Percentiles rank a stretch among this genome's conserved stretches.
phyloP scores from a whole-genome alignment of 2,329 filamentous ascomycete species.

The Daldinia sp. region DNA sequence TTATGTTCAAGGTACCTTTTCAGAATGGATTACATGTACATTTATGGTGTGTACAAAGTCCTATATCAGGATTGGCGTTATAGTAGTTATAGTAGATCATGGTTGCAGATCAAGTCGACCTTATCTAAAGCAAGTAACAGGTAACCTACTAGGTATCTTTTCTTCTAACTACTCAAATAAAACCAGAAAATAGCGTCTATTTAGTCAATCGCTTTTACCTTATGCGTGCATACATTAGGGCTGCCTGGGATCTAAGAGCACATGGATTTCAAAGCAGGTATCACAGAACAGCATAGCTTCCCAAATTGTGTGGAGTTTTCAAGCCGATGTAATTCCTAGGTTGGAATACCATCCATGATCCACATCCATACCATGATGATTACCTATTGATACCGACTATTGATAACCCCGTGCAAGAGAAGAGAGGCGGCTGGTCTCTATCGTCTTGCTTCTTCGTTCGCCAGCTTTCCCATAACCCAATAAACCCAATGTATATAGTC shows the following conservation, averaged over 20 bases:
- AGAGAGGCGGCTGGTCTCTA: constrained; percentile 2
- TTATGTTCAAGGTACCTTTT: not conserved
- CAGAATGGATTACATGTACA: too few relatives aligned
- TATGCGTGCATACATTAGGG: not conserved
- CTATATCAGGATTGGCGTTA: not conserved
- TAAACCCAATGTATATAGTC: constrained; percentile 18
- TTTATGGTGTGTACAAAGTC: too few relatives aligned
- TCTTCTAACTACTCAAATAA: too few relatives aligned
- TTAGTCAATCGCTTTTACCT: not conserved
- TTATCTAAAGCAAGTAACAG: not conserved
- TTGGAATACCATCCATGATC: constrained; percentile 3
- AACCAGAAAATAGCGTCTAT: not conserved
- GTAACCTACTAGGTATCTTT: not conserved
- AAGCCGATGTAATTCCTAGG: not conserved
- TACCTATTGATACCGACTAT: constrained; percentile 21
- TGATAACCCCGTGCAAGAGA: constrained; percentile 8
- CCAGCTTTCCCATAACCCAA: constrained; percentile 12
- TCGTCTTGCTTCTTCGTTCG: constrained; percentile 13
- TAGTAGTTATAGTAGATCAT: not conserved
- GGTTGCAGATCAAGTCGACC: not conserved
- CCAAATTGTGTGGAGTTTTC: not conserved
- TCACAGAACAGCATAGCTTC: not conserved
- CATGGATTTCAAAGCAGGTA: not conserved
- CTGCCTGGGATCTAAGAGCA: not conserved
- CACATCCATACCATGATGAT: not conserved